Evolutionary conservation across 768 basidiomycete genomes (phyloP), one percentile per base, ranked within the genome.

Genomic region (Leccinum rimulosum): DNA sequence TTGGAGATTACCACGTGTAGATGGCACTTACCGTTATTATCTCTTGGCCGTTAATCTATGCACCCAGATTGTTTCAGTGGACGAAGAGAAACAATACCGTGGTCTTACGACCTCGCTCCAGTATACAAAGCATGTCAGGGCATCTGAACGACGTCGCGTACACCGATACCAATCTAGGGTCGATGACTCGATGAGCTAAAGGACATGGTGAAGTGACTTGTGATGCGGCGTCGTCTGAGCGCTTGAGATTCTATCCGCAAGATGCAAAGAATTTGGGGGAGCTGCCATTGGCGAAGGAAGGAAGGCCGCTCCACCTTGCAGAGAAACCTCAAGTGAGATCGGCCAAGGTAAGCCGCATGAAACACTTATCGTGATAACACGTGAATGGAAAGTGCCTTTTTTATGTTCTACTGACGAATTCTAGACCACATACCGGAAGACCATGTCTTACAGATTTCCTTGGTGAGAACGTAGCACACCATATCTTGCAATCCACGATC

Each of bases 221-320:
- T n/a, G 19, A 45, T 22, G 36, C 40, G 40, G 6, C 2, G 10
- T 50, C 6, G 25, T 31, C 10, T 9, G 19, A 6, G 2, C 7
- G 14, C 45, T 47, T 31, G 27, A 33, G 30, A 27, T 5, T 9
- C 31, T 8, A 55, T 55, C 25, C 50, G 36, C 50, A 45, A 51
- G 47, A 64, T 55, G 62, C 33, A 53, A 31, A 12, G 22, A 2
- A 50, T 59, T 30, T 55, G 33, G 56, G 50, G 17, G 3, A 17
- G 33, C 17, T 47, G 17, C 50, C 47, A 28, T 33, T 55, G 50
- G 56, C 19, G 43, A 59, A 54, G 31, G 55, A 63, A 27, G 52
- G n/a, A 0, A 58, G 43, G 52, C 22, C 15, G 17, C 11, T 59
- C 36, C 45, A 31, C 8, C 1, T 25, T 45, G 53, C 36, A 27